A percentile compares a stretch with the other conserved stretches of the same genome.
Conservation (phyloP, 176 grass and related monocot genomes). For the Avena insularis region DNA sequence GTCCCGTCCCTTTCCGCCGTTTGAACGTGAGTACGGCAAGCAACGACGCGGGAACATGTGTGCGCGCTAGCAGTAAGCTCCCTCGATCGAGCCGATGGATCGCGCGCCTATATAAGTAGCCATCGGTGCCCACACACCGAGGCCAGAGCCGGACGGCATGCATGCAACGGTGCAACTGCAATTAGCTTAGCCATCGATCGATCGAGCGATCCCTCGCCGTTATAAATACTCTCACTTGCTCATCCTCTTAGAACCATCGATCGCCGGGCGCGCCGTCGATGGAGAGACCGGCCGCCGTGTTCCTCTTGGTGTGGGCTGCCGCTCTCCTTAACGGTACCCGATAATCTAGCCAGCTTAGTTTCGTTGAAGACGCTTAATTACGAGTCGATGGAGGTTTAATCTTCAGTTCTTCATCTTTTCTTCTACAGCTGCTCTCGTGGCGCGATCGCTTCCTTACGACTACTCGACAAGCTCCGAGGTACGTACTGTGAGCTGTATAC, state of each 20-base stretch:
- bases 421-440: constrained; percentile 39
- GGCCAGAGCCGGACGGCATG: constrained; percentile 30
- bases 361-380: background rate
- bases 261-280: background rate
- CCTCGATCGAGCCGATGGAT: background rate
- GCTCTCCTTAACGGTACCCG: constrained; percentile 32
- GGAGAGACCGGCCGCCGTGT: background rate
- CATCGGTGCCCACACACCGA: constrained; percentile 9
- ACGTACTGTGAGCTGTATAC: background rate
- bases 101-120: constrained; percentile 48
- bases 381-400: background rate
- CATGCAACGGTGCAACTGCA: constrained; percentile 51
- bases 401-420: background rate
- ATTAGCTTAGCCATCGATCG: background rate
- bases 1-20: background rate
- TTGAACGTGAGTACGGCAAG: constrained; percentile 3
- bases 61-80: background rate
- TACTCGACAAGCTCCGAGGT: constrained; percentile 58
- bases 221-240: too few relatives aligned
- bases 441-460: constrained; percentile 48
- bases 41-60: constrained; percentile 21
- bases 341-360: background rate
- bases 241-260: too few relatives aligned
- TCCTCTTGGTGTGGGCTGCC: constrained; percentile 30
- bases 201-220: background rate